Evolutionary conservation across 1,139 yeast species (phyloP), one percentile per base, ranked within the genome.

Genomic region (Suhomyces guaymorum): DNA sequence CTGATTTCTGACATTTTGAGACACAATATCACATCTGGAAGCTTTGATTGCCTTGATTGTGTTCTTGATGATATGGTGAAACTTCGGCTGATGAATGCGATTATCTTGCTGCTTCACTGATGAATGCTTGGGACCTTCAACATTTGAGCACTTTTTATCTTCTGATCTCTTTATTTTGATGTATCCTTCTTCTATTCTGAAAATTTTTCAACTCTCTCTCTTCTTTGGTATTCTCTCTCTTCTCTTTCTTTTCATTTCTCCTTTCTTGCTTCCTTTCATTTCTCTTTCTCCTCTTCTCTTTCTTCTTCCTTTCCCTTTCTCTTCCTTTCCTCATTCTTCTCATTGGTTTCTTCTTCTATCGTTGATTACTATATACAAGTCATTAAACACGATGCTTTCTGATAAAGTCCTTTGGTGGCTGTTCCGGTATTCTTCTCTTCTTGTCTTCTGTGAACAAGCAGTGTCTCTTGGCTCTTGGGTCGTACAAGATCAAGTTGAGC

Each of bases 371-470:
- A 32, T 41, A 35, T 42, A 42, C 46, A 38, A 24, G 38, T 20
- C 21, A 12, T 30, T 33, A 37, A 15, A 37, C 30, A 31, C 52
- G 46, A 34, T 46, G 49, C 39, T 79, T 77, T 59, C 88, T 74
- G 18, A 73, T 62, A 56, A 73, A 83, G 52, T 78, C 85, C 46
- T 77, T 61, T 22, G 85, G 79, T 33, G 73, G 74, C 31, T 63
- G 57, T 49, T 80, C 89, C 5, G 88, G 82, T 25, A 84, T 79
- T 52, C 71, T 76, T 62, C 98, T 79, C 73, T 87, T 88, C 60
- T 86, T 85, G 39, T 84, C 78, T 60, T 92, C 98, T 19, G 80
- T 78, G 67, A 92, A 92, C 46, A 92, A 70, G 37, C 94, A 96
- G 64, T 89, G 97, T 61, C 76, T 68, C 51, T 64, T 63, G 15